Conservation (phyloP, 495 filamentous ascomycete genomes). For the Tetracladium marchalianum region DNA sequence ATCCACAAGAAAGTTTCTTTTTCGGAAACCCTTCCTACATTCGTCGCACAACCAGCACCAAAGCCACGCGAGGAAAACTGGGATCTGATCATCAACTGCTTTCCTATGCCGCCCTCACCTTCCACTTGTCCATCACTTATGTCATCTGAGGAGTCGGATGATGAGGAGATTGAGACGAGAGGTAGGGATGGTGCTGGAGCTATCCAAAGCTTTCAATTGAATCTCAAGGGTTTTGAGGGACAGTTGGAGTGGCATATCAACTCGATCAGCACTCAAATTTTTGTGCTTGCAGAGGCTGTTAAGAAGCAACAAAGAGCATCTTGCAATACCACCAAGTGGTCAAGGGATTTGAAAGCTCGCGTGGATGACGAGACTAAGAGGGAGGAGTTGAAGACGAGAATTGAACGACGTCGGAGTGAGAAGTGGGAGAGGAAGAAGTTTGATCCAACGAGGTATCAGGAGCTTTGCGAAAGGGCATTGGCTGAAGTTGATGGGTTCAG, state of each 20-base stretch:
- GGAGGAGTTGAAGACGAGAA: conserved; percentile 26
- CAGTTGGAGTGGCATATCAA: conserved; percentile 16
- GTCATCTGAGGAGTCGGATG: background rate
- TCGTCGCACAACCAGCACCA: conserved; percentile 37
- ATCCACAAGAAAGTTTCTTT: conserved; percentile 45
- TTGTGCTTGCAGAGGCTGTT: conserved; percentile 1
- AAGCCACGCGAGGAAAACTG: conserved; percentile 30
- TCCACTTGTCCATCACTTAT: conserved; percentile 1
- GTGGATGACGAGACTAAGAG: conserved; percentile 19
- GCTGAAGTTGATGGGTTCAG: conserved; percentile 24
- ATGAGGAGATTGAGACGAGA: no score
- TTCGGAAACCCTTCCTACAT: conserved; percentile 30
- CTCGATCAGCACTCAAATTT: conserved; percentile 9
- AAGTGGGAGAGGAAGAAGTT: conserved; percentile 43
- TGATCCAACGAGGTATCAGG: conserved; percentile 35
- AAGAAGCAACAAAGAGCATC: conserved; percentile 11
- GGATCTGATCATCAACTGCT: conserved; percentile 23
- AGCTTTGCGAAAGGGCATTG: conserved; percentile 35
- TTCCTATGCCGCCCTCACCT: conserved; percentile 6
- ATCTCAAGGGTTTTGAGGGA: background rate
- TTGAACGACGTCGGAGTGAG: conserved; percentile 32
- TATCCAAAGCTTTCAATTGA: background rate
- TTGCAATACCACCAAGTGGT: conserved; percentile 6
- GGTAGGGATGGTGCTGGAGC: background rate
- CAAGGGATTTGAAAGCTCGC: conserved; percentile 4